Evolutionary conservation across 805 yeast genomes (phyloP).

Genomic region (Candida tibetensis): DNA sequence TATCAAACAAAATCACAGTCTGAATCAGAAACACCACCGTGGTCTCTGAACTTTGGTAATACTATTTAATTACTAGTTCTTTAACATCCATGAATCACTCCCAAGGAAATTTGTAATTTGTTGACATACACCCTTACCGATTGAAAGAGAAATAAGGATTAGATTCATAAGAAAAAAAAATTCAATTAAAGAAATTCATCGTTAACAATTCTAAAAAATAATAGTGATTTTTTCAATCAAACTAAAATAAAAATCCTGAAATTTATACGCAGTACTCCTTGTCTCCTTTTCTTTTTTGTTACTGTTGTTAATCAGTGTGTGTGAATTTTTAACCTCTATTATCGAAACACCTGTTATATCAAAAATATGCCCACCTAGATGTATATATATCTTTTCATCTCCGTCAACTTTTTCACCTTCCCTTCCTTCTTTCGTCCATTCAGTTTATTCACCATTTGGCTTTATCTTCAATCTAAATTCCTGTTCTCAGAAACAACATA

Average conservation of each 20-base stretch:
- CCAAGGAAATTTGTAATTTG: no score
- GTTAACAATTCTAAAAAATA: not conserved
- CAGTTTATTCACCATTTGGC: not conserved
- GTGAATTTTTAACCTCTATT: not conserved
- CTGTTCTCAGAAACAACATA: not conserved
- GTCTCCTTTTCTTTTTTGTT: not conserved
- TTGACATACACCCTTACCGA: no score
- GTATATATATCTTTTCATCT: constrained; percentile 6
- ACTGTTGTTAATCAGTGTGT: not conserved
- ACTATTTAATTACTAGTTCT: no score
- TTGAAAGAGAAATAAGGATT: no score
- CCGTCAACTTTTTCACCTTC: constrained; percentile 1
- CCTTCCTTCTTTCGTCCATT: not conserved
- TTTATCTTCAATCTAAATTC: not conserved
- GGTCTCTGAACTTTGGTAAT: no score
- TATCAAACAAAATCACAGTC: no score
- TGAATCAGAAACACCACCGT: no score
- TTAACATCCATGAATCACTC: no score
- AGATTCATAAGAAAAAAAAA: no score
- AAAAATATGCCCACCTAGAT: constrained; percentile 1
- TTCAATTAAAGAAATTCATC: no score
- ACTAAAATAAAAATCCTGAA: not conserved
- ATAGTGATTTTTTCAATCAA: not conserved
- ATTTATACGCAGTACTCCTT: not conserved
- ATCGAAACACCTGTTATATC: not conserved